Evolutionary conservation across 495 filamentous ascomycete genomes (phyloP).

Genomic region (Penicillium robsamsonii): DNA sequence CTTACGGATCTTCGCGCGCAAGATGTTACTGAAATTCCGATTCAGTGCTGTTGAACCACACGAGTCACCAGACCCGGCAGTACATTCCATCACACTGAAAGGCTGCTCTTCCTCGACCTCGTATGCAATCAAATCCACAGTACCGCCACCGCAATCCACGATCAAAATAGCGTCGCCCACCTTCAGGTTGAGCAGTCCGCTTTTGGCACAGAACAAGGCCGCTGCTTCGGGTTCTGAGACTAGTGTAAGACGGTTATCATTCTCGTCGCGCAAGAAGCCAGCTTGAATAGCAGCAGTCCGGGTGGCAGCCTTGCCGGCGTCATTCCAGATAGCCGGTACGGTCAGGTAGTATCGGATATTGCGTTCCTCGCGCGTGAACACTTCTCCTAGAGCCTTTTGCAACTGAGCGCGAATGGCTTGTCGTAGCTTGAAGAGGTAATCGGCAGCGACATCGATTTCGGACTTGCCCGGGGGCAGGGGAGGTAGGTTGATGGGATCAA

Average conservation of each 20-base stretch:
- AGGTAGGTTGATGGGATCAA: slow-evolving; percentile 77
- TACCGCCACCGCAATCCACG: slow-evolving; percentile 78
- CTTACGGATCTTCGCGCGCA: slow-evolving; percentile 76
- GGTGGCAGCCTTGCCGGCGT: slow-evolving; percentile 76
- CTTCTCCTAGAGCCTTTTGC: slow-evolving; percentile 73
- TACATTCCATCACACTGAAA: slow-evolving; percentile 75
- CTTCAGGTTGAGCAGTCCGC: slow-evolving; percentile 72
- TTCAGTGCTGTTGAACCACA: slow-evolving; percentile 79
- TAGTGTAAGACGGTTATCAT: slow-evolving; percentile 71
- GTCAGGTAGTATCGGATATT: slow-evolving; percentile 77
- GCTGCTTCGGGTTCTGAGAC: slow-evolving; percentile 78
- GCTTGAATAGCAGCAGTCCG: slow-evolving; percentile 75
- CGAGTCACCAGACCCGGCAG: slow-evolving; percentile 74
- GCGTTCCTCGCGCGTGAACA: slow-evolving; percentile 74
- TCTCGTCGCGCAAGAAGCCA: slow-evolving; percentile 72
- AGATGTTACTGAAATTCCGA: slow-evolving; percentile 75
- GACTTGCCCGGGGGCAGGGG: slow-evolving; percentile 75
- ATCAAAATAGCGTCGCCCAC: slow-evolving; percentile 74
- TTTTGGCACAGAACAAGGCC: slow-evolving; percentile 77
- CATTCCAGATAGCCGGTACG: slow-evolving; percentile 79
- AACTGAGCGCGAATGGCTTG: slow-evolving; percentile 75
- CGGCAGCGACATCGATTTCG: slow-evolving; percentile 76
- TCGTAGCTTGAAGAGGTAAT: slow-evolving; percentile 76
- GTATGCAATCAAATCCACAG: slow-evolving; percentile 78
- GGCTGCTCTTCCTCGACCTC: slow-evolving; percentile 78